phyloP scores from a whole-genome alignment of 192 early-diverging fungal species.

The Rhizoclosmatium globosum region DNA sequence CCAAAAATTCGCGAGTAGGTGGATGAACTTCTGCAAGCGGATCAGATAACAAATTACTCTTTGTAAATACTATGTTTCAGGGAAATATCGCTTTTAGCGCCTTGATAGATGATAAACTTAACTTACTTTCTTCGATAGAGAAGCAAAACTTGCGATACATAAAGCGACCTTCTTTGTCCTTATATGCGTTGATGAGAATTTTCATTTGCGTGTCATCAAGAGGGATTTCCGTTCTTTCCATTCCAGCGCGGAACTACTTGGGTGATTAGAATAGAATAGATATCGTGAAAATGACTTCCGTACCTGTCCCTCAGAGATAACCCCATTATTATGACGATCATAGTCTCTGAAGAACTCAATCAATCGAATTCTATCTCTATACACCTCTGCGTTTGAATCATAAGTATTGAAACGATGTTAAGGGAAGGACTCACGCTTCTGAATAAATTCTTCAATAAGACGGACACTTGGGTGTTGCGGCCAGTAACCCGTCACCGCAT shows the following conservation, averaged over 20 bases:
- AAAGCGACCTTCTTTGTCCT: constrained; percentile 48
- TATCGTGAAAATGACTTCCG: constrained; percentile 3
- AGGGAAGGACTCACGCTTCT: constrained; percentile 51
- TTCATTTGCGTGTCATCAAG: constrained; percentile 47
- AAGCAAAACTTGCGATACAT: constrained; percentile 56
- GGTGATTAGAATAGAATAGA: constrained; percentile 3
- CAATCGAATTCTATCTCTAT: constrained; percentile 59
- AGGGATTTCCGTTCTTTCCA: constrained; percentile 43
- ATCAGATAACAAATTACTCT: constrained; percentile 56
- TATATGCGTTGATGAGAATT: constrained; percentile 46
- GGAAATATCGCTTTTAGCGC: not conserved
- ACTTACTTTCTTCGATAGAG: constrained; percentile 53
- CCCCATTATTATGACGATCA: constrained; percentile 62
- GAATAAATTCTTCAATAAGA: constrained; percentile 56
- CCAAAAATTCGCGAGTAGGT: constrained; percentile 52
- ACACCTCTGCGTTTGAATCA: constrained; percentile 50
- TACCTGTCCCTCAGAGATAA: constrained; percentile 57
- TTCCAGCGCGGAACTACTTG: constrained; percentile 55
- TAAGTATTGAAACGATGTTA: not conserved
- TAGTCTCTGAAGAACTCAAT: constrained; percentile 66
- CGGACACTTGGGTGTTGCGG: constrained; percentile 29
- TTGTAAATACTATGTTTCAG: constrained; percentile 55
- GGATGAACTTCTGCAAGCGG: constrained; percentile 55
- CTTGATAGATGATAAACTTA: not conserved
- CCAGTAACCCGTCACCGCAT: constrained; percentile 31